A percentile compares a stretch with the other conserved stretches of the same genome.
Evolutionary conservation across 2,329 filamentous ascomycete genomes (phyloP).

Genomic region (Monilinia vaccinii-corymbosi): DNA sequence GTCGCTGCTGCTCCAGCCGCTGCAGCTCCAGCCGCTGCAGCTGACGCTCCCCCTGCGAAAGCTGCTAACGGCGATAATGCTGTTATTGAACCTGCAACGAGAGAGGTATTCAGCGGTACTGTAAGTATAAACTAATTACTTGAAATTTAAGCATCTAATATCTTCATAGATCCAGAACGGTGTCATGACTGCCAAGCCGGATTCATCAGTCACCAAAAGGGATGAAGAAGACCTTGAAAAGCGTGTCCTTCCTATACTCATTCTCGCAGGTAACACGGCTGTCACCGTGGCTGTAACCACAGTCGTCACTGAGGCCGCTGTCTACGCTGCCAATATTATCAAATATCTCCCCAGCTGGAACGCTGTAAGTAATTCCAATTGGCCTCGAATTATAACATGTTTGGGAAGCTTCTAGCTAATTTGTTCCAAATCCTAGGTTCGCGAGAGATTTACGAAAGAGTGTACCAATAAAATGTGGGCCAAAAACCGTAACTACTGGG

Average conservation of each 20-base stretch:
- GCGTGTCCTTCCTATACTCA: too few relatives aligned
- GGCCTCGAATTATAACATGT: too few relatives aligned
- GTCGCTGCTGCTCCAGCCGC: too few relatives aligned
- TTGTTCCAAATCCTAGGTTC: background rate
- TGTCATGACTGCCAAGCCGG: background rate
- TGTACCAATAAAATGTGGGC: background rate
- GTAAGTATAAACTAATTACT: background rate
- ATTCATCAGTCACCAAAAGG: too few relatives aligned
- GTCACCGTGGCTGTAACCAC: background rate
- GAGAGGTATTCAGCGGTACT: background rate
- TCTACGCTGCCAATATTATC: too few relatives aligned
- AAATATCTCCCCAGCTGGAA: too few relatives aligned
- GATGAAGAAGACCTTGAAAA: too few relatives aligned
- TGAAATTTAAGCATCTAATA: background rate
- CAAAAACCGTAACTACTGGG: background rate
- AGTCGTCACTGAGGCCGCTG: too few relatives aligned
- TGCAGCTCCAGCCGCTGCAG: too few relatives aligned
- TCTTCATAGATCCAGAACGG: background rate
- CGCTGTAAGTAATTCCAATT: background rate
- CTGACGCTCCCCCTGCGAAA: too few relatives aligned
- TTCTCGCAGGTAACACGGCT: too few relatives aligned
- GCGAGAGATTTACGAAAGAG: background rate
- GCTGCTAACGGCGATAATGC: too few relatives aligned
- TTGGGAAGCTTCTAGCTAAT: background rate
- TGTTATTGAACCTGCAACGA: background rate